phyloP scores from a whole-genome alignment of 371 early-diverging fungal species.

The Apophysomyces variabilis region DNA sequence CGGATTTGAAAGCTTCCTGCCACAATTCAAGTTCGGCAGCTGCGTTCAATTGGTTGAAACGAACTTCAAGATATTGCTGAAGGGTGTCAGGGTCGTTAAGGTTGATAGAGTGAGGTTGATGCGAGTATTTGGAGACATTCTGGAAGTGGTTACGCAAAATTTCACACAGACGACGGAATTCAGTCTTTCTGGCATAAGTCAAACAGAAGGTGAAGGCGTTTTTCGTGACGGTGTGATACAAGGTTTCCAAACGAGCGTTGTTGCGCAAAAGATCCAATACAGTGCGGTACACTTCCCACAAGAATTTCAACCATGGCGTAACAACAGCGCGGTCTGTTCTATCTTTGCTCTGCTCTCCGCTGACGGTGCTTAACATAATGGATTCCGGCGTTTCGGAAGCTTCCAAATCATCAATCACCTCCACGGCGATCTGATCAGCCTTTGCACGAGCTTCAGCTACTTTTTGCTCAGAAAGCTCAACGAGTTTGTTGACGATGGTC shows the following conservation, averaged over 20 bases:
- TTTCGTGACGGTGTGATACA: constrained; percentile 90
- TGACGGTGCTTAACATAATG: constrained; percentile 92
- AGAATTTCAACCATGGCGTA: constrained; percentile 97
- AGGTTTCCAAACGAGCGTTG: constrained; percentile 91
- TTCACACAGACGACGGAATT: constrained; percentile 97
- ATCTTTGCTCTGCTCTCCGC: constrained; percentile 93
- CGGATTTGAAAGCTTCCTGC: constrained; percentile 97
- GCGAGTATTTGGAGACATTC: constrained; percentile 89
- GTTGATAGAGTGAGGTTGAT: constrained; percentile 92
- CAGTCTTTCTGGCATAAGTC: constrained; percentile 94
- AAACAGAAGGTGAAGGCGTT: constrained; percentile 97
- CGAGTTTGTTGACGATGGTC: constrained; percentile 84
- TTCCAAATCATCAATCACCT: constrained; percentile 93
- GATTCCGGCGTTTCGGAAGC: constrained; percentile 96
- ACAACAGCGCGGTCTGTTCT: constrained; percentile 96
- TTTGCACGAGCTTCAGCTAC: constrained; percentile 91
- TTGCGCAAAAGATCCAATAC: constrained; percentile 95
- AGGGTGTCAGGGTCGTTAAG: constrained; percentile 95
- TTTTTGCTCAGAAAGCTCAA: constrained; percentile 86
- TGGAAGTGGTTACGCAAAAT: constrained; percentile 93
- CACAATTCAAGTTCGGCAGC: constrained; percentile 97
- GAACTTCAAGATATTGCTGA: constrained; percentile 94
- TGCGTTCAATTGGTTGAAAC: constrained; percentile 93
- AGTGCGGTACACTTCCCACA: constrained; percentile 98
- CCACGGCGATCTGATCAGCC: constrained; percentile 86